phyloP scores from a whole-genome alignment of 2,329 filamentous ascomycete species.

The Fusarium tanahbumbuense region DNA sequence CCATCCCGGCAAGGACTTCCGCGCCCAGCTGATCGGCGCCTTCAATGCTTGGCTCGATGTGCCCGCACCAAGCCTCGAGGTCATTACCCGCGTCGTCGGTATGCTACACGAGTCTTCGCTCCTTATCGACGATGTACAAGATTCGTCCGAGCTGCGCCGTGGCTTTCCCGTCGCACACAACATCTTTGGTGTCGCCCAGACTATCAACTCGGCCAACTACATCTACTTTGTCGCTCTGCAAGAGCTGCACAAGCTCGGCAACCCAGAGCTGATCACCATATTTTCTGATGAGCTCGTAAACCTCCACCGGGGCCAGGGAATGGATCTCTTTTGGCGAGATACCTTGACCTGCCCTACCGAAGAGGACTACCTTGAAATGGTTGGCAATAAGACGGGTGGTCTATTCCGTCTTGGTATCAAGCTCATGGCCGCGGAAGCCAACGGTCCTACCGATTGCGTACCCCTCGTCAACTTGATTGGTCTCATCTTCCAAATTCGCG shows the following conservation, averaged over 20 bases:
- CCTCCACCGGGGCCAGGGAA: constrained; percentile 87
- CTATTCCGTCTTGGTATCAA: constrained; percentile 87
- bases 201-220: constrained; percentile 92
- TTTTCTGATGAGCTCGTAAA: constrained; percentile 87
- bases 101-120: constrained; percentile 89
- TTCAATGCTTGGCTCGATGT: constrained; percentile 87
- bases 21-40: constrained; percentile 80
- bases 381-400: constrained; percentile 89
- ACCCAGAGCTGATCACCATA: constrained; percentile 73
- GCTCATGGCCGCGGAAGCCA: constrained; percentile 84
- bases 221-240: constrained; percentile 85
- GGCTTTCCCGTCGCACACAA: constrained; percentile 85
- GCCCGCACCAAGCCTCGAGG: constrained; percentile 72
- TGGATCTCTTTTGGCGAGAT: constrained; percentile 92
- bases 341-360: constrained; percentile 85
- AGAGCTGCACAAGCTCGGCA: constrained; percentile 77
- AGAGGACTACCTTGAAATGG: constrained; percentile 95
- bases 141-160: constrained; percentile 79
- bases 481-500: constrained; percentile 88
- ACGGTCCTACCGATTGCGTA: constrained; percentile 72
- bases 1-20: constrained; percentile 87
- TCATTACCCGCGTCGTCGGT: constrained; percentile 83
- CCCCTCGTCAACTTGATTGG: constrained; percentile 88
- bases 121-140: constrained; percentile 89
- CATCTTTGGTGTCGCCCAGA: constrained; percentile 88